Base-by-base conservation (phyloP, 106 monocot species). In the Acorus gramineus region DNA sequence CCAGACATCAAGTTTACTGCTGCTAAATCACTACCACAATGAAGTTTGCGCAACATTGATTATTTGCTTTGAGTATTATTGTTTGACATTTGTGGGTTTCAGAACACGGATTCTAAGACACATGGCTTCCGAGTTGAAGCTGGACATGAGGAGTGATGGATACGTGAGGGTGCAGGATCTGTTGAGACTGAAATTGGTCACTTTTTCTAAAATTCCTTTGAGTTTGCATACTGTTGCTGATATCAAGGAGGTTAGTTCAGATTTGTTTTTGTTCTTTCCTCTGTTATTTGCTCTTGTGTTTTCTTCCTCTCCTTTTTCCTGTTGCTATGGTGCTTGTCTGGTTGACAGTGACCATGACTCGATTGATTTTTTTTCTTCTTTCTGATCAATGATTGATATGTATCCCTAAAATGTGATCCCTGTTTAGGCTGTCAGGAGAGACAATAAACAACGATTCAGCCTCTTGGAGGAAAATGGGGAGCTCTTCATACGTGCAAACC, bases 401-500 rank as follows among this genome's bases (percentile, higher is more conserved):
- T 52, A 9, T 7, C 9, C 28, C 28, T 28, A 28, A 52, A 52
- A 52, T 52, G 7, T 52, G 52, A 52, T 52, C 7, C 9, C 2
- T 7, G 55, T 5, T 55, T 68, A 98, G 96, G 91, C 98, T 13
- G 98, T 92, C 42, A 77, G 73, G 67, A 83, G 77, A 69, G 92
- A 98, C 57, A 98, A 81, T 66, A 98, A 98, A 64, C 92, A 88
- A 14, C 73, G 98, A 2, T 89, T 98, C 54, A 75, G 81, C 69
- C 85, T 92, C 11, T 73, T 84, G 75, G 98, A 98, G 56, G 92
- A 98, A 76, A 75, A 78, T 78, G 98, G 83, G 11, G 79, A 86
- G 64, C 81, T 98, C 46, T 63, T 85, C 44, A 98, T 98, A 45
- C 87, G 98, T 53, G 98, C 98, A 61, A 98, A 98, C 64, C 98